These are phyloP conservation scores for Lasiodiplodia sp. DNA, from an alignment of 2,329 filamentous ascomycete genomes.

Conservation along the genomic window DNA sequence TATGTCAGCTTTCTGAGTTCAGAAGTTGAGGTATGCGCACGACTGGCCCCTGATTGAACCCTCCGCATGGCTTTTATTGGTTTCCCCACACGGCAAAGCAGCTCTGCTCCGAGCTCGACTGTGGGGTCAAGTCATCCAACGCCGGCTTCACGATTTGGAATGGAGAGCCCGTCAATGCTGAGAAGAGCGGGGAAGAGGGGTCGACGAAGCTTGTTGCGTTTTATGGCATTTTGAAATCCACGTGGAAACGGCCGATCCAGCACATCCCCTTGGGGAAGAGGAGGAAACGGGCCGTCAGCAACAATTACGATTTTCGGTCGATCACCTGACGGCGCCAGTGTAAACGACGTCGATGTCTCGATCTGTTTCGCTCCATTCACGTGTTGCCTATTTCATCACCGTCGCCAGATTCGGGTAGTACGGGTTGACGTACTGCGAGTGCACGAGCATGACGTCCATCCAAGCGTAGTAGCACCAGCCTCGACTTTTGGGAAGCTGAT, in stretches of 20 bases:
- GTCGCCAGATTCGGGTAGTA: too few relatives aligned
- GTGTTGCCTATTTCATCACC: background rate
- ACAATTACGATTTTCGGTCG: slow-evolving; percentile 17
- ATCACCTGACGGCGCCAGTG: background rate
- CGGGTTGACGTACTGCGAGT: background rate
- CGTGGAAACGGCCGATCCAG: background rate
- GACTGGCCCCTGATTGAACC: background rate
- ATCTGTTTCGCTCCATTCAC: slow-evolving; percentile 1
- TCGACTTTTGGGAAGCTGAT: background rate
- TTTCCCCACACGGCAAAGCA: slow-evolving; percentile 1
- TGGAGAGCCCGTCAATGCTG: background rate
- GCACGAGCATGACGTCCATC: slow-evolving; percentile 9
- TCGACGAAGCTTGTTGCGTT: background rate
- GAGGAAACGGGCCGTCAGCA: background rate
- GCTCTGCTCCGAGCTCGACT: background rate
- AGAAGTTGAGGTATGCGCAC: background rate
- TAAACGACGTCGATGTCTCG: background rate
- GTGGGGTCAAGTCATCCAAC: slow-evolving; percentile 1
- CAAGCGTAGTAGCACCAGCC: background rate
- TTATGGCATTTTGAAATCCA: background rate
- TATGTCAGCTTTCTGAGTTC: background rate
- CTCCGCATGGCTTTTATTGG: background rate
- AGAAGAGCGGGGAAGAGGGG: slow-evolving; percentile 9
- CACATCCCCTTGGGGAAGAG: slow-evolving; percentile 10
- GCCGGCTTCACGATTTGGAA: background rate